A percentile compares a stretch with the other conserved stretches of the same genome.
Conservation (phyloP, 1,284 basidiomycete genomes). For the Microbotryomycetes sp. region DNA sequence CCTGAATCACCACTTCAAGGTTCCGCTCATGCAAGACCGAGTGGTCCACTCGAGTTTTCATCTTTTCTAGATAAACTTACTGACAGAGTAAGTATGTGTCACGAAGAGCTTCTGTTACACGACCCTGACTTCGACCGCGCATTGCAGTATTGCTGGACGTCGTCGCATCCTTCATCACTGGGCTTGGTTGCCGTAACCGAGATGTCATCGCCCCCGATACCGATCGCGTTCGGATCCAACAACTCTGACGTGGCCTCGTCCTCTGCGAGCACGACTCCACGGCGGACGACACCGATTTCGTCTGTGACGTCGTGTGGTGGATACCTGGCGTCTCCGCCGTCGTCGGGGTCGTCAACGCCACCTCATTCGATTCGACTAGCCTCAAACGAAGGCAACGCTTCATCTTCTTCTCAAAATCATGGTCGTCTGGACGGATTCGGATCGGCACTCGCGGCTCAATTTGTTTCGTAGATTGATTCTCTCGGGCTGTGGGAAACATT, state of each 20-base stretch:
- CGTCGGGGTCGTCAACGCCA: not conserved
- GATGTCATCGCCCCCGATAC: not conserved
- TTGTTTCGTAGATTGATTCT: no score
- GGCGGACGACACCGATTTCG: not conserved
- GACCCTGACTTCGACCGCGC: not conserved
- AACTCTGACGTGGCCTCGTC: not conserved
- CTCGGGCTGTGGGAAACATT: no score
- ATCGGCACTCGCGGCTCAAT: no score
- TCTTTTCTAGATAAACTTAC: constrained; percentile 27
- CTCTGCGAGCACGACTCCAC: not conserved
- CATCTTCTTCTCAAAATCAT: no score
- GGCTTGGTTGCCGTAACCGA: not conserved
- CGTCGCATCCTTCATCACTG: not conserved
- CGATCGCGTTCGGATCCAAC: not conserved
- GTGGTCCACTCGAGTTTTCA: constrained; percentile 25
- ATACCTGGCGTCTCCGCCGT: not conserved
- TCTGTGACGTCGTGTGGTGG: not conserved
- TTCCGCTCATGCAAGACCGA: not conserved
- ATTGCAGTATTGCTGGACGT: not conserved
- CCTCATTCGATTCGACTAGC: not conserved
- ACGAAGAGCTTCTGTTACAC: no score
- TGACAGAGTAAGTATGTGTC: constrained; percentile 21
- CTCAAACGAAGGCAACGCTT: no score
- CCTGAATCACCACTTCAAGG: constrained; percentile 17
- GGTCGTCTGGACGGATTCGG: no score